phyloP scores from a whole-genome alignment of 106 monocot species.

The Dioscorea alata region DNA sequence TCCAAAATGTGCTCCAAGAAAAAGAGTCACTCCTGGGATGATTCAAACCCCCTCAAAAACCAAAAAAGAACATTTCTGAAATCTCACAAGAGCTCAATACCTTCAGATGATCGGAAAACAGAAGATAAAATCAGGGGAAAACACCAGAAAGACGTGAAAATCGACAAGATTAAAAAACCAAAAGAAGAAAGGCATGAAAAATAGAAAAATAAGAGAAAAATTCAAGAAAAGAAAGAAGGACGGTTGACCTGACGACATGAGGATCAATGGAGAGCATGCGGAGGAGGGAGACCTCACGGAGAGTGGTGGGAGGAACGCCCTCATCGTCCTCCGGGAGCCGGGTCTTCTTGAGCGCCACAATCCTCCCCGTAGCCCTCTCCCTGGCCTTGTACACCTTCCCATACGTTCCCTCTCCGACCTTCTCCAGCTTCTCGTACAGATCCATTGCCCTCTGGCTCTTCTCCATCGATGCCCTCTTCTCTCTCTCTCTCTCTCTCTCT shows the following conservation, averaged over 20 bases:
- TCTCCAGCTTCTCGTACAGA: slow-evolving; percentile 94
- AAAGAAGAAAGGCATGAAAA: neutral
- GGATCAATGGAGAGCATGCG: slow-evolving; percentile 76
- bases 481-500: neutral
- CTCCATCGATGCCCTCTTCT: slow-evolving; percentile 7
- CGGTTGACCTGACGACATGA: slow-evolving; percentile 57
- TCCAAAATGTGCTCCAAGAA: neutral
- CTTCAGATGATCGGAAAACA: neutral
- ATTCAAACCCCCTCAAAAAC: neutral
- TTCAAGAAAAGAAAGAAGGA: neutral
- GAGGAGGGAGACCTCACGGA: slow-evolving; percentile 93
- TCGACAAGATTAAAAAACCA: neutral
- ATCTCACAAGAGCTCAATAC: neutral
- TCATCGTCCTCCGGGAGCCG: slow-evolving; percentile 95
- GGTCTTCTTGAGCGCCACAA: slow-evolving; percentile 99
- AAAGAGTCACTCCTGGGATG: neutral
- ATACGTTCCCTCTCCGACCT: slow-evolving; percentile 95
- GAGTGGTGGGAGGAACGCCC: slow-evolving; percentile 87
- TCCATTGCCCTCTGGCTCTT: slow-evolving; percentile 57
- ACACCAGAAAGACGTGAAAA: neutral
- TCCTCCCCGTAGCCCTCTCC: slow-evolving; percentile 85
- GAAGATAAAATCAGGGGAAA: neutral
- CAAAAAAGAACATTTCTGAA: neutral
- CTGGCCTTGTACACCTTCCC: slow-evolving; percentile 98
- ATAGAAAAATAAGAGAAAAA: neutral